Evolutionary conservation across 164 flowering plant genomes (phyloP).

Genomic region (Stephania japonica): DNA sequence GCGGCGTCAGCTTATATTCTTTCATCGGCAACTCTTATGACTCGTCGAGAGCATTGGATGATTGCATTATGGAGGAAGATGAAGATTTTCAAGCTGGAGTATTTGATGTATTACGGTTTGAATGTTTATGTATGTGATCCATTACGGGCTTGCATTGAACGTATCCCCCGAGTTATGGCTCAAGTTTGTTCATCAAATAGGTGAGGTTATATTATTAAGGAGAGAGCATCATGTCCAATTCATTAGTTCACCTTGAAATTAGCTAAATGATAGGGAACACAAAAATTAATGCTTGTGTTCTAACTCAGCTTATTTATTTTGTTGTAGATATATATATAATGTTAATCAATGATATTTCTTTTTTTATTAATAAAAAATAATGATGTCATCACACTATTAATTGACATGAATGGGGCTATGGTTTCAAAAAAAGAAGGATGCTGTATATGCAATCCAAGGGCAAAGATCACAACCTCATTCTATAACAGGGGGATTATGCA

Average conservation of each 20-base stretch:
- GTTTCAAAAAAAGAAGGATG: no score
- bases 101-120: slow-evolving; percentile 18
- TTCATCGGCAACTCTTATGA: slow-evolving; percentile 31
- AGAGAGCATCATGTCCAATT: background rate
- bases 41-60: slow-evolving; percentile 29
- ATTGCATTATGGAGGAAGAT: slow-evolving; percentile 22
- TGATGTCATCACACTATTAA: no score
- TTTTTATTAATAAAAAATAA: no score
- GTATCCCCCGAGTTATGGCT: slow-evolving; percentile 9
- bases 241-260: background rate
- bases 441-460: no score
- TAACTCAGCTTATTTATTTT: no score
- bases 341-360: no score
- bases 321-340: no score
- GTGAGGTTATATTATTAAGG: background rate
- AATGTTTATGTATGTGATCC: slow-evolving; percentile 16
- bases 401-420: no score
- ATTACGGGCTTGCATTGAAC: slow-evolving; percentile 20
- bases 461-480: no score
- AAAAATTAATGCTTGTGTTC: no score
- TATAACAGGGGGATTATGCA: no score
- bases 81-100: background rate
- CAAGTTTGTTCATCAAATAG: slow-evolving; percentile 15
- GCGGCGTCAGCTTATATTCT: slow-evolving; percentile 65
- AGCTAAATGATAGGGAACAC: no score